A percentile compares a stretch with the other conserved stretches of the same genome.
Evolutionary conservation across 495 filamentous ascomycete species (phyloP).

Genomic region (Aspergillus haitiensis): DNA sequence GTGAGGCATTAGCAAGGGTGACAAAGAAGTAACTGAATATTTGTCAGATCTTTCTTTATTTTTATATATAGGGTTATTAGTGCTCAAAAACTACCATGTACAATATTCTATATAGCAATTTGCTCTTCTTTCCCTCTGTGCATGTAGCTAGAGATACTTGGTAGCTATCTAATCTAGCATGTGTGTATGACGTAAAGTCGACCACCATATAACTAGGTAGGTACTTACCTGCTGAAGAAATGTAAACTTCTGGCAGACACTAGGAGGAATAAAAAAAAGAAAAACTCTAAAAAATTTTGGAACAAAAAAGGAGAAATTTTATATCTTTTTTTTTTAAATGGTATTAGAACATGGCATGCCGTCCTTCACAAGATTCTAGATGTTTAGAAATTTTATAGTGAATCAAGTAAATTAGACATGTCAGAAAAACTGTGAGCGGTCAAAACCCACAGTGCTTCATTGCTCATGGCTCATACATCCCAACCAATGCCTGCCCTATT

Average conservation of each 20-base stretch:
- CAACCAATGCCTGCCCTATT: conserved; percentile 46
- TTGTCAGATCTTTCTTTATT: background rate
- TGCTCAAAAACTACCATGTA: background rate
- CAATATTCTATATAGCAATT: background rate
- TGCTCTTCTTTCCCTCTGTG: too few relatives aligned
- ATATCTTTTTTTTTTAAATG: conserved; percentile 35
- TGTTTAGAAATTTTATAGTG: conserved; percentile 34
- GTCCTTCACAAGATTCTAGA: conserved; percentile 40
- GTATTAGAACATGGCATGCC: conserved; percentile 49
- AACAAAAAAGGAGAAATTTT: conserved; percentile 35
- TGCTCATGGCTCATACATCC: conserved; percentile 54
- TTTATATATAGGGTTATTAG: background rate
- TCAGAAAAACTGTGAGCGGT: conserved; percentile 36
- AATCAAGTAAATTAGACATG: conserved; percentile 45
- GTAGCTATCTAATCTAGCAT: too few relatives aligned
- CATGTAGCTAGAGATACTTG: too few relatives aligned
- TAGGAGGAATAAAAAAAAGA: background rate
- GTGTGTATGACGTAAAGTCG: too few relatives aligned
- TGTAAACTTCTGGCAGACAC: too few relatives aligned
- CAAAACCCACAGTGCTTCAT: conserved; percentile 40
- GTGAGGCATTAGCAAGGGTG: conserved; percentile 48
- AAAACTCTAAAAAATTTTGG: conserved; percentile 2
- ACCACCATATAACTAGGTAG: too few relatives aligned
- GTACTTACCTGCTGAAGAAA: too few relatives aligned
- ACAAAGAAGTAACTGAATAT: conserved; percentile 21